Percentiles rank a stretch among this genome's conserved stretches.
These are phyloP conservation scores for Sordariomycetes sp. DNA, from an alignment of 2,329 filamentous ascomycete genomes.

Conservation along the genomic window DNA sequence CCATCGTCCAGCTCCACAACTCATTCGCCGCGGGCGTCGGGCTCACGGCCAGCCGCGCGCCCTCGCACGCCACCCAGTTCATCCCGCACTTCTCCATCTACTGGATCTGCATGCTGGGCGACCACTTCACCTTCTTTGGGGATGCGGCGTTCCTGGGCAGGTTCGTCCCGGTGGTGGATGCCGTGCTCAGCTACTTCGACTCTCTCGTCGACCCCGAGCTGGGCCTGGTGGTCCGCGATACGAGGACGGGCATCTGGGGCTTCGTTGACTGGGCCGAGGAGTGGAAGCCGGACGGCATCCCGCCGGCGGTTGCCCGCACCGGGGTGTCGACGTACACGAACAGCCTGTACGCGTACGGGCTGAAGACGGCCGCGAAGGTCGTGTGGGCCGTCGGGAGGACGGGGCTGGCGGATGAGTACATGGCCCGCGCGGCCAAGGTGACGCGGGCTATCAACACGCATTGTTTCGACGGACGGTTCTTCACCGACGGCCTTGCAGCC, in stretches of 20 bases:
- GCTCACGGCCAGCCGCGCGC: constrained; percentile 21
- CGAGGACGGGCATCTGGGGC: constrained; percentile 19
- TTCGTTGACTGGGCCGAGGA: constrained; percentile 22
- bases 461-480: constrained; percentile 21
- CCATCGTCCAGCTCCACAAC: constrained; percentile 16
- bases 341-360: constrained; percentile 23
- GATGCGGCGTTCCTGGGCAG: constrained; percentile 16
- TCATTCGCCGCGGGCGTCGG: constrained; percentile 14
- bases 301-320: constrained; percentile 20
- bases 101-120: constrained; percentile 22
- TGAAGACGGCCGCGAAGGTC: constrained; percentile 20
- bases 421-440: constrained; percentile 13
- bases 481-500: constrained; percentile 21
- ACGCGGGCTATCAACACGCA: constrained; percentile 15
- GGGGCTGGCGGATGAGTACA: constrained; percentile 18
- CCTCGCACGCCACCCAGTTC: constrained; percentile 21
- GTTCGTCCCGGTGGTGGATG: constrained; percentile 9
- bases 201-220: not conserved
- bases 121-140: constrained; percentile 23
- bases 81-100: constrained; percentile 26
- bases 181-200: not conserved
- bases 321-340: constrained; percentile 16
- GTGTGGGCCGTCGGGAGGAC: constrained; percentile 19
- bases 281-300: constrained; percentile 21
- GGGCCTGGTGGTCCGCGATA: constrained; percentile 6